These are phyloP conservation scores for Acanthamoeba lenticulata DNA, from an alignment of 208 protist species.

Conservation along the genomic window DNA sequence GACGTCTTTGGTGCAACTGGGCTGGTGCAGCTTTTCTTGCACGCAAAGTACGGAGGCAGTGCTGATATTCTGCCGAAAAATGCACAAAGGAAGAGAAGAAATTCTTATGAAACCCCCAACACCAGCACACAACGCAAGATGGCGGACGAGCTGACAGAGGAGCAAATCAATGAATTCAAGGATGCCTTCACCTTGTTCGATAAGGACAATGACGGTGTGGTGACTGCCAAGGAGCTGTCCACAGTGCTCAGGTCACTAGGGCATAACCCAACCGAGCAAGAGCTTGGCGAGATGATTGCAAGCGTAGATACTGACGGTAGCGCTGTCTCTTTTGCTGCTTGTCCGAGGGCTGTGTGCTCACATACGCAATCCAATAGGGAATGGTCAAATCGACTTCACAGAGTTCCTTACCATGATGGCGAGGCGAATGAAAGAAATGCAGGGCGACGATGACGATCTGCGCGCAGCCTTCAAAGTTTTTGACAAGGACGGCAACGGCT, in stretches of 20 bases:
- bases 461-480: slow-evolving; percentile 87
- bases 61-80: not conserved
- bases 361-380: no score
- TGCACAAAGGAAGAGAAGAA: not conserved
- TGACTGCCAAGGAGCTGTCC: slow-evolving; percentile 13
- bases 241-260: slow-evolving; percentile 27
- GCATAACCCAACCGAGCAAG: slow-evolving; percentile 74
- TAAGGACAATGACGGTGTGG: slow-evolving; percentile 11
- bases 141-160: not conserved
- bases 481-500: slow-evolving; percentile 84
- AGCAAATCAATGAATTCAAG: slow-evolving; percentile 57
- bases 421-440: slow-evolving; percentile 79
- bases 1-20: not conserved
- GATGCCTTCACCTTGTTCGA: slow-evolving; percentile 61
- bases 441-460: slow-evolving; percentile 86
- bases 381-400: slow-evolving; percentile 97
- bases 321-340: not conserved
- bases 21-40: not conserved
- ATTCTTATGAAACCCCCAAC: no score
- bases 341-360: no score
- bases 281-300: slow-evolving; percentile 95
- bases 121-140: not conserved
- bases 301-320: slow-evolving; percentile 96
- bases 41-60: no score
- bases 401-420: slow-evolving; percentile 89